A percentile compares a stretch with the other conserved stretches of the same genome.
phyloP scores from a whole-genome alignment of 2,329 filamentous ascomycete genomes.

The Aspergillus costaricaensis region DNA sequence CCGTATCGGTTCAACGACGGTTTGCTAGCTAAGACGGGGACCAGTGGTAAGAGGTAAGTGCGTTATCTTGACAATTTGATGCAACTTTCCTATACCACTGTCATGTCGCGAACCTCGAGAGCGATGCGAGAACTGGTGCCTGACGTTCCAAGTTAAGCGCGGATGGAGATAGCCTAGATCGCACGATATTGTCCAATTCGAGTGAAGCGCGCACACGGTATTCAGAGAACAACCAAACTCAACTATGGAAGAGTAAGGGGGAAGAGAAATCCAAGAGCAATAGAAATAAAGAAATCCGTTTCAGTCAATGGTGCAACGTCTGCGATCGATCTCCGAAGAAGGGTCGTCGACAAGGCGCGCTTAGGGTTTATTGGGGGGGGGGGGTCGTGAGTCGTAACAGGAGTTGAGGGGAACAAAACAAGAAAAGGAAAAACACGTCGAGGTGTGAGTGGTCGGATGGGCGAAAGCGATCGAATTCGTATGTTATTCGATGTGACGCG shows the following conservation, averaged over 20 bases:
- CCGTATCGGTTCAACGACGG: conserved; percentile 6
- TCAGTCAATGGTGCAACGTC: conserved; percentile 14
- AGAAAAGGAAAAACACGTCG: conserved; percentile 25
- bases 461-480: conserved; percentile 24
- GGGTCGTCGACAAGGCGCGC: conserved; percentile 15
- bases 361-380: conserved; percentile 8
- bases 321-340: conserved; percentile 3
- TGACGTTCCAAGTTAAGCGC: conserved; percentile 2
- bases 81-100: conserved; percentile 16
- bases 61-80: conserved; percentile 5
- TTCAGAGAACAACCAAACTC: neutral
- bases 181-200: conserved; percentile 2
- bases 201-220: conserved; percentile 13
- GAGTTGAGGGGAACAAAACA: conserved; percentile 11
- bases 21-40: conserved; percentile 2
- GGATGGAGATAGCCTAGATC: conserved; percentile 2
- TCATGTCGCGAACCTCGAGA: conserved; percentile 17
- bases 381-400: conserved; percentile 28
- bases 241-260: neutral
- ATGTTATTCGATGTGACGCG: conserved; percentile 23
- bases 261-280: neutral
- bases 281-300: conserved; percentile 6
- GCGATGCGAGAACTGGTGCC: neutral
- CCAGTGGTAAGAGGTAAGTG: neutral
- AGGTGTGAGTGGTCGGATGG: conserved; percentile 27